Evolutionary conservation across 495 filamentous ascomycete genomes (phyloP).

Genomic region (Hypoxylon intermedium): DNA sequence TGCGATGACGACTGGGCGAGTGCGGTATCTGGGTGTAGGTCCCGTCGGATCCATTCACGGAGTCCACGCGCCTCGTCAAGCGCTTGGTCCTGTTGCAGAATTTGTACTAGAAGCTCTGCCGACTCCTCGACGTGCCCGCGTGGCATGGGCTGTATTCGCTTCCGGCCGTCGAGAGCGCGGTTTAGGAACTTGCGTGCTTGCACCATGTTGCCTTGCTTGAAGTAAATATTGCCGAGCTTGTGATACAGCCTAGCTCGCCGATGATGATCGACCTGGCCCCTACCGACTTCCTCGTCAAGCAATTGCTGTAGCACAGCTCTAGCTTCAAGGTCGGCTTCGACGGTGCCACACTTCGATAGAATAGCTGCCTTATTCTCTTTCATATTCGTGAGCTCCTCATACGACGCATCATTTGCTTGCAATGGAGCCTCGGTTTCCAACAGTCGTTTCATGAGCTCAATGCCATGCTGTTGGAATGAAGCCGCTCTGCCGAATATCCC

Average conservation of each 20-base stretch:
- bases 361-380: conserved; percentile 36
- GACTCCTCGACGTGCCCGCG: conserved; percentile 30
- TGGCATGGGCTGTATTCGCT: conserved; percentile 12
- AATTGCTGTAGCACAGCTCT: conserved; percentile 20
- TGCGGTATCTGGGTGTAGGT: conserved; percentile 1
- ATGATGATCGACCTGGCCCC: conserved; percentile 11
- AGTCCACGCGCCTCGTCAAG: conserved; percentile 33
- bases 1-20: neutral
- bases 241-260: conserved; percentile 36
- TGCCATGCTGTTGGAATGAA: conserved; percentile 27
- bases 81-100: conserved; percentile 11
- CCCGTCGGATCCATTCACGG: conserved; percentile 16
- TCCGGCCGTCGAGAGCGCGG: conserved; percentile 22
- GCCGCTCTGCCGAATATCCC: conserved; percentile 25
- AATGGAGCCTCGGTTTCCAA: neutral
- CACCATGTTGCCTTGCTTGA: conserved; percentile 11
- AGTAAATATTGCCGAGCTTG: conserved; percentile 34
- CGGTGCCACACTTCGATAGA: conserved; percentile 16
- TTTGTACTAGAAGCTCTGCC: conserved; percentile 22
- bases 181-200: conserved; percentile 22
- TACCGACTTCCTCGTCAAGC: conserved; percentile 16
- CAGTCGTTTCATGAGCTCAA: conserved; percentile 26
- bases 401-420: neutral
- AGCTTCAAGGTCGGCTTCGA: conserved; percentile 24
- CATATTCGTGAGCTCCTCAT: conserved; percentile 27